phyloP scores from a whole-genome alignment of 495 filamentous ascomycete genomes.

The Penicillium fimorum region DNA sequence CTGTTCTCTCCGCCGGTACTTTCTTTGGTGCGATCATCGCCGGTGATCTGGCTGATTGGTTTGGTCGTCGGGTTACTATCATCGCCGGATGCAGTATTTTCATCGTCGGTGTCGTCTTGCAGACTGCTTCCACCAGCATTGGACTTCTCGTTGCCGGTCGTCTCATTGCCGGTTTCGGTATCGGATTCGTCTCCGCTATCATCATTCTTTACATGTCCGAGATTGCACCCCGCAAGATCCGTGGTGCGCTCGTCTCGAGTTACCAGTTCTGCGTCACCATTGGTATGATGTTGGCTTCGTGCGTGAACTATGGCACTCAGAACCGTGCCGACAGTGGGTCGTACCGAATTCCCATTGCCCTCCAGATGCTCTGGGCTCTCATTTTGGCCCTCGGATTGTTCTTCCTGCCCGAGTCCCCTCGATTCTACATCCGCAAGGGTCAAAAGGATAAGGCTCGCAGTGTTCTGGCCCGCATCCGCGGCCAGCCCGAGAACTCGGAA shows the following conservation, averaged over 20 bases:
- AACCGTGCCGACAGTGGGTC: constrained; percentile 59
- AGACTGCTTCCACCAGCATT: constrained; percentile 51
- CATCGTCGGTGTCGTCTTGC: constrained; percentile 61
- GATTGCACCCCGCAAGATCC: constrained; percentile 59
- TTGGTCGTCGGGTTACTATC: constrained; percentile 67
- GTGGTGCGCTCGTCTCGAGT: constrained; percentile 65
- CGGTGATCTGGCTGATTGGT: constrained; percentile 65
- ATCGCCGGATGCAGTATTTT: constrained; percentile 65
- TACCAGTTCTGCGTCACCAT: constrained; percentile 75
- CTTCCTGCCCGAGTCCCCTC: constrained; percentile 73
- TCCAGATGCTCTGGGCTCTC: constrained; percentile 67
- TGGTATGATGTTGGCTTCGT: constrained; percentile 69
- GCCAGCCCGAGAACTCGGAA: constrained; percentile 54
- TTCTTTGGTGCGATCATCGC: constrained; percentile 74
- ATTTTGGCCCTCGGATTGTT: constrained; percentile 64
- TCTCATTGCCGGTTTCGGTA: constrained; percentile 68
- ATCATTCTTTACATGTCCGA: constrained; percentile 76
- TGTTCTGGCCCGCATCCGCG: constrained; percentile 44
- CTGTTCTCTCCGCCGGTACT: constrained; percentile 71
- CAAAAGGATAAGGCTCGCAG: constrained; percentile 39
- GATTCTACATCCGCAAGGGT: constrained; percentile 61
- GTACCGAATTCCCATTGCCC: constrained; percentile 68
- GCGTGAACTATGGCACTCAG: constrained; percentile 68
- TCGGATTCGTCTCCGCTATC: constrained; percentile 72
- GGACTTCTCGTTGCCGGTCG: constrained; percentile 65